Percentiles rank a stretch among this genome's conserved stretches.
These are phyloP conservation scores for Cladophialophora psammophila DNA, from an alignment of 2,329 filamentous ascomycete genomes.

Conservation along the genomic window DNA sequence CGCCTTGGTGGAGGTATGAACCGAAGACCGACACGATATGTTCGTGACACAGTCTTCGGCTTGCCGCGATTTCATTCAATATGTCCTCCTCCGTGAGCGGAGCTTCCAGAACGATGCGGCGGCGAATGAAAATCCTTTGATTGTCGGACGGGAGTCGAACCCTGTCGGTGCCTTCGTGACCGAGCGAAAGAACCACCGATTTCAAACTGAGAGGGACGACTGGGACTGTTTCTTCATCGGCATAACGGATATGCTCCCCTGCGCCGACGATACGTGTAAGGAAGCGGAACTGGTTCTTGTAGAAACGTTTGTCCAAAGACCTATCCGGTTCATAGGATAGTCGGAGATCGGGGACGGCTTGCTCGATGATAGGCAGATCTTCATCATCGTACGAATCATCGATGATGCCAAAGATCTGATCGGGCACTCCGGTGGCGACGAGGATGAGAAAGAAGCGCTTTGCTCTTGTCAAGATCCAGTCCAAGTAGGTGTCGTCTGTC, in stretches of 20 bases:
- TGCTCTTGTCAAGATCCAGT: constrained; percentile 68
- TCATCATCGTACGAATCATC: constrained; percentile 69
- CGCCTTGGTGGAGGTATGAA: constrained; percentile 54
- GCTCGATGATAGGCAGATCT: constrained; percentile 64
- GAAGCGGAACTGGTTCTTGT: constrained; percentile 66
- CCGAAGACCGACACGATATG: constrained; percentile 55
- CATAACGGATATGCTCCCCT: constrained; percentile 66
- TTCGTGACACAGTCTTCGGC: constrained; percentile 51
- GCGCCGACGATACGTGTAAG: constrained; percentile 63
- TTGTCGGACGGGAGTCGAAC: constrained; percentile 47
- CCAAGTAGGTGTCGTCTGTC: constrained; percentile 63
- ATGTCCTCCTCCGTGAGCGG: constrained; percentile 51
- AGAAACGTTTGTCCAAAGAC: constrained; percentile 63
- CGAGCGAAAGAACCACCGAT: constrained; percentile 46
- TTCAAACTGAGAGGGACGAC: constrained; percentile 62
- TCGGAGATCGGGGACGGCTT: constrained; percentile 62
- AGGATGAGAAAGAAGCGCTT: constrained; percentile 67
- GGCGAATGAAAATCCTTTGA: constrained; percentile 46
- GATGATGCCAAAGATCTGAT: constrained; percentile 67
- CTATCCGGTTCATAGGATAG: constrained; percentile 60
- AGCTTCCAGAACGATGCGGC: constrained; percentile 49
- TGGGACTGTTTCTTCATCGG: constrained; percentile 65
- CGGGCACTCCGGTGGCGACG: constrained; percentile 66
- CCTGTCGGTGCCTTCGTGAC: constrained; percentile 51
- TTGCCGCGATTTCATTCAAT: constrained; percentile 48